Percentiles rank a stretch among this genome's conserved stretches.
Evolutionary conservation across 768 basidiomycete species (phyloP).

Genomic region (Termitomyces sp.): DNA sequence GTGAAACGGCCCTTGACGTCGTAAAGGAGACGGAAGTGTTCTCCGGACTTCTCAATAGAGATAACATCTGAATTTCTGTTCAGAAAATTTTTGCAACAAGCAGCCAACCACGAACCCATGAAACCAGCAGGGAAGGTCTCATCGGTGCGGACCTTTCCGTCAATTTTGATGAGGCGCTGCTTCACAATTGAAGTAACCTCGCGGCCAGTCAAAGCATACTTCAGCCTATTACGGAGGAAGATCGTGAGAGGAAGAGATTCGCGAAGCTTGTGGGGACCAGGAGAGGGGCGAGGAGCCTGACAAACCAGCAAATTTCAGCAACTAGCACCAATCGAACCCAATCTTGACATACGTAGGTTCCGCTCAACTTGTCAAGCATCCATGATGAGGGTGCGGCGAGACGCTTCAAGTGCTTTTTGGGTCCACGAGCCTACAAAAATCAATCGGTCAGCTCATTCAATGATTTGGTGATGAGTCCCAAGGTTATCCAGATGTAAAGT

Average conservation of each 20-base stretch:
- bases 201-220: slow-evolving; percentile 95
- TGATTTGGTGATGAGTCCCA: slow-evolving; percentile 11
- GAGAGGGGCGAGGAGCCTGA: slow-evolving; percentile 92
- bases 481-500: slow-evolving; percentile 32
- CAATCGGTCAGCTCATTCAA: slow-evolving; percentile 19
- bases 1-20: slow-evolving; percentile 99
- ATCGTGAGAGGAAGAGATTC: slow-evolving; percentile 96
- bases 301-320: slow-evolving; percentile 6
- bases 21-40: slow-evolving; percentile 99
- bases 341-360: slow-evolving; percentile 70
- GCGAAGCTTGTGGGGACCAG: slow-evolving; percentile 98
- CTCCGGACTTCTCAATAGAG: slow-evolving; percentile 95
- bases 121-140: slow-evolving; percentile 95
- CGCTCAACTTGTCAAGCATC: slow-evolving; percentile 99
- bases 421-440: slow-evolving; percentile 79
- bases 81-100: neutral
- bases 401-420: slow-evolving; percentile 98
- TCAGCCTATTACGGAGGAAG: slow-evolving; percentile 98
- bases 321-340: neutral
- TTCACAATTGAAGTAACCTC: slow-evolving; percentile 95
- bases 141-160: slow-evolving; percentile 97
- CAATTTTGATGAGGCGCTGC: slow-evolving; percentile 97
- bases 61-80: slow-evolving; percentile 67
- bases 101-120: slow-evolving; percentile 62
- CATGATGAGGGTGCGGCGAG: slow-evolving; percentile 96